phyloP scores from a whole-genome alignment of 2,329 filamentous ascomycete species.

The Diplodia scrobiculata region DNA sequence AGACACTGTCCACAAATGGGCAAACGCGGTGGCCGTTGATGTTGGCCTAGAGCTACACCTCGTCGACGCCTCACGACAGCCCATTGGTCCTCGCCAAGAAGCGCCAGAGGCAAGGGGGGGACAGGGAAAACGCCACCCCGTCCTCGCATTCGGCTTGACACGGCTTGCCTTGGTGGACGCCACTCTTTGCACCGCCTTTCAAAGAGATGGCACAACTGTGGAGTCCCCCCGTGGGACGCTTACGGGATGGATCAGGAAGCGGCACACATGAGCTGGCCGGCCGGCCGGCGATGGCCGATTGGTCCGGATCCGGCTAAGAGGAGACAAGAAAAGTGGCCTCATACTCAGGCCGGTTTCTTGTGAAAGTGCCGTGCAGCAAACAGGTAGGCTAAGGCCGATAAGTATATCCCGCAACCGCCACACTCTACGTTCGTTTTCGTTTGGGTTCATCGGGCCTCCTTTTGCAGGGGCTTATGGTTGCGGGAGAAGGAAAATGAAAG shows the following conservation, averaged over 20 bases:
- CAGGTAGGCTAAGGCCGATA: not conserved
- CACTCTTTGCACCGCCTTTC: not conserved
- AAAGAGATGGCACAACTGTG: not conserved
- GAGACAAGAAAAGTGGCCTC: not conserved
- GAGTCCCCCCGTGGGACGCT: not conserved
- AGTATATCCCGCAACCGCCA: not conserved
- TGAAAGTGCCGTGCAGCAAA: not conserved
- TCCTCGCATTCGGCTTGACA: conserved; percentile 12
- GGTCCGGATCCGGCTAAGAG: not conserved
- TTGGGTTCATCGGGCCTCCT: not conserved
- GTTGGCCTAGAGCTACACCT: not conserved
- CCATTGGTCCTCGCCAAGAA: not conserved
- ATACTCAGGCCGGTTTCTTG: not conserved
- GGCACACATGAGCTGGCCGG: not conserved
- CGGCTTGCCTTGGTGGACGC: not conserved
- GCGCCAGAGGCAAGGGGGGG: not conserved
- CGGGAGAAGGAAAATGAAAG: not conserved
- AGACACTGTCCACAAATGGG: not conserved
- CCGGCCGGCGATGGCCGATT: not conserved
- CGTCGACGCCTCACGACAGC: not conserved
- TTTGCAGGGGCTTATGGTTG: not conserved
- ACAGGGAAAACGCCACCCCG: conserved; percentile 1
- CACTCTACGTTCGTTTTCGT: not conserved
- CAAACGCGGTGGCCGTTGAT: not conserved
- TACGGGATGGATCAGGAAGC: not conserved